Conservation (phyloP, 345 rosid genomes). For the Viola odorata region DNA sequence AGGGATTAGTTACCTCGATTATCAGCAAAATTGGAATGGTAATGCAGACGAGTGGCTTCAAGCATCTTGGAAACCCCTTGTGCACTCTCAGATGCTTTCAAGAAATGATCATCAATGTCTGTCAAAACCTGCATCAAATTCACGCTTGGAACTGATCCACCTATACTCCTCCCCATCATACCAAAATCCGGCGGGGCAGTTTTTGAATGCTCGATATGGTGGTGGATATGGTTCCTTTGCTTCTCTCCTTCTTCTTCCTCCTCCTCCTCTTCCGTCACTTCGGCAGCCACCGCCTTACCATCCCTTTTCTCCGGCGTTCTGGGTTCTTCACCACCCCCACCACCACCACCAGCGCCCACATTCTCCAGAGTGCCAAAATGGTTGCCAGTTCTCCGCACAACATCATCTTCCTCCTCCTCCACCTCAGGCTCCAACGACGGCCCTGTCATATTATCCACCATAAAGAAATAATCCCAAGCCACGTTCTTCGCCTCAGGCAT, state of each 20-base stretch:
- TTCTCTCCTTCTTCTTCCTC: conserved; percentile 20
- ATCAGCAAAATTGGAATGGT: conserved; percentile 92
- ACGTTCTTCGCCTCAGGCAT: conserved; percentile 33
- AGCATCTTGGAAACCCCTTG: conserved; percentile 82
- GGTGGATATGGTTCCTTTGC: conserved; percentile 16
- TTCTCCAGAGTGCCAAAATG: conserved; percentile 12
- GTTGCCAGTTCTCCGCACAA: conserved; percentile 1
- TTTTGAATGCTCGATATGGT: conserved; percentile 49
- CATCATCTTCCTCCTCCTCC: background rate
- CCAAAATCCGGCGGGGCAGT: conserved; percentile 58
- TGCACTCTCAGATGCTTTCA: conserved; percentile 77
- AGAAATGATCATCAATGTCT: conserved; percentile 75
- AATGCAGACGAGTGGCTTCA: conserved; percentile 87
- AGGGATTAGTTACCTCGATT: conserved; percentile 50
- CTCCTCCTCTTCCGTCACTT: conserved; percentile 21
- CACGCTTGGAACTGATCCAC: conserved; percentile 25
- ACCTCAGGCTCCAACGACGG: conserved; percentile 45
- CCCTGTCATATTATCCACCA: conserved; percentile 55
- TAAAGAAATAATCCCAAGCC: conserved; percentile 34
- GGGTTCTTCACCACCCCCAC: conserved; percentile 30
- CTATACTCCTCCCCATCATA: conserved; percentile 25
- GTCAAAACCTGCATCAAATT: conserved; percentile 61
- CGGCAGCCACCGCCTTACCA: conserved; percentile 14
- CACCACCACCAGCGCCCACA: conserved; percentile 16
- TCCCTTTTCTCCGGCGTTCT: conserved; percentile 57